Conservation (phyloP, 768 basidiomycete genomes). For the Crassisporium funariophilum region DNA sequence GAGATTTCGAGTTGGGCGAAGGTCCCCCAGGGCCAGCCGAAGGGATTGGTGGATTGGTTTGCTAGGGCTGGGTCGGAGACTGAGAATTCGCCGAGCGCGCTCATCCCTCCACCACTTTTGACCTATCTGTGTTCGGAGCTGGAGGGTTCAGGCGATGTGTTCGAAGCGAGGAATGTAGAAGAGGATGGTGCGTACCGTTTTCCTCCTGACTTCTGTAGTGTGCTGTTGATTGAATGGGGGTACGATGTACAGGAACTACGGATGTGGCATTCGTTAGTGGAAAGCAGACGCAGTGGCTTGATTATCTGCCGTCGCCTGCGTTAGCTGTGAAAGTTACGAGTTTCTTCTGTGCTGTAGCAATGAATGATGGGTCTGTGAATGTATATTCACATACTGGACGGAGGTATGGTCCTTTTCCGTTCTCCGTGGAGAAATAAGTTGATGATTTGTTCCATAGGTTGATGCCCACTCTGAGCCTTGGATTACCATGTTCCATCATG, state of each 20-base stretch:
- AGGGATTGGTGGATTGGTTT: slow-evolving; percentile 12
- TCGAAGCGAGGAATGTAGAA: slow-evolving; percentile 82
- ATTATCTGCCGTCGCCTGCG: slow-evolving; percentile 80
- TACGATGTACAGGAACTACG: slow-evolving; percentile 57
- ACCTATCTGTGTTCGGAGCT: slow-evolving; percentile 59
- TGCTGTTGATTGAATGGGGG: too few relatives aligned
- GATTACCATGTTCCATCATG: slow-evolving; percentile 69
- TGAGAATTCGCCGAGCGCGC: too few relatives aligned
- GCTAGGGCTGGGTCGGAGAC: too few relatives aligned
- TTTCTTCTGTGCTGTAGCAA: slow-evolving; percentile 73
- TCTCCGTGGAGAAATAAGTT: slow-evolving; percentile 4
- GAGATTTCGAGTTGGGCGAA: slow-evolving; percentile 47
- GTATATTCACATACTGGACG: slow-evolving; percentile 86
- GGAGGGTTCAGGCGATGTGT: slow-evolving; percentile 65
- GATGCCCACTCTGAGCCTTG: slow-evolving; percentile 76
- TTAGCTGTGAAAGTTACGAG: slow-evolving; percentile 64
- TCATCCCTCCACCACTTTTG: slow-evolving; percentile 62
- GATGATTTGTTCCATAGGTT: slow-evolving; percentile 46
- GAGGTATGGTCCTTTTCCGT: slow-evolving; percentile 50
- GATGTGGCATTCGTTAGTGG: slow-evolving; percentile 68
- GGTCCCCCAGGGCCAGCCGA: slow-evolving; percentile 8
- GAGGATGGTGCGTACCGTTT: slow-evolving; percentile 48
- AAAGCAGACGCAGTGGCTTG: slow-evolving; percentile 84
- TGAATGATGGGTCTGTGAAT: slow-evolving; percentile 77
- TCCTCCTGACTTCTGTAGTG: too few relatives aligned